Evolutionary conservation across 1,139 yeast genomes (phyloP), one percentile per base, ranked within the genome.

Genomic region (Magnusiomyces suaveolens): DNA sequence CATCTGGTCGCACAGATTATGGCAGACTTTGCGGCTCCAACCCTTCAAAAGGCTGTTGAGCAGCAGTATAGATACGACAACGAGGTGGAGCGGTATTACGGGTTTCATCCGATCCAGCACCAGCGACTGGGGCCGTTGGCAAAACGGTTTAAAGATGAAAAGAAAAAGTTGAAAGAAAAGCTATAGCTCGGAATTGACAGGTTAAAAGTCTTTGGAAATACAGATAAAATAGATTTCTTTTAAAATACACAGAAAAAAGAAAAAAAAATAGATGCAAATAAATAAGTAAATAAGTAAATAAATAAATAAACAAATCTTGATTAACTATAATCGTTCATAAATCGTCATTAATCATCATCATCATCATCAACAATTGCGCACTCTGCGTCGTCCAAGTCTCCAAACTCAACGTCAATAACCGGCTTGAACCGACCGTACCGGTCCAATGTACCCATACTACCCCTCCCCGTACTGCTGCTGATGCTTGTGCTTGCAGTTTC

Each of bases 101-200:
- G 41, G 6, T n/a, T 46, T 32, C 49, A 46, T 46, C 49, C 49
- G 10, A 33, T 44, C n/a, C 47, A 44, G 43, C 36, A 29, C 8
- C 36, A 32, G 14, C 36, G 8, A 8, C 36, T 32, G 8, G 14
- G 14, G 36, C 12, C 8, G 14, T 8, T 32, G 36, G 14, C 8
- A 32, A 14, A 32, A 32, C 36, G 8, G 14, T 32, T 8, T 32
- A 14, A 32, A 14, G 36, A 8, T 14, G 14, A 32, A 14, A 32
- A 32, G 36, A 8, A 14, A 32, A 32, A 32, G 36, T 8, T 14
- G 14, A 32, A 8, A 14, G 36, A 32, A 32, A 32, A 32, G 14
- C 36, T 8, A 32, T n/a, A n/a, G n/a, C n/a, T n/a, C n/a, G n/a
- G n/a, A n/a, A n/a, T n/a, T n/a, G n/a, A n/a, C n/a, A n/a, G n/a